These are phyloP conservation scores for Aspergillus steynii DNA, from an alignment of 495 filamentous ascomycete genomes.

Conservation along the genomic window DNA sequence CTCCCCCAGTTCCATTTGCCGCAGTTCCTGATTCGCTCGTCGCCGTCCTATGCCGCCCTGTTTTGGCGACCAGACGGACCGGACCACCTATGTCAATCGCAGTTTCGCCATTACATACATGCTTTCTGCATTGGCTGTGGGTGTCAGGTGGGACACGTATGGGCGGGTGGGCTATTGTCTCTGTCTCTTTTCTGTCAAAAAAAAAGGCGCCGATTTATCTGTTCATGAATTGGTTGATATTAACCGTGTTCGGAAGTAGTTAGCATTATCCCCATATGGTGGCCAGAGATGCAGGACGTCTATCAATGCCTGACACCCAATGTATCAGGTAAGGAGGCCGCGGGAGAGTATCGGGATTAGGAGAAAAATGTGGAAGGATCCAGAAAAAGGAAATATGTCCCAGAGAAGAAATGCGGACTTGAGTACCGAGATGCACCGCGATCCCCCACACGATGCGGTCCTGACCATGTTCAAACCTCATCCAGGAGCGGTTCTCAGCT, in stretches of 20 bases:
- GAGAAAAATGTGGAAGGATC: not conserved
- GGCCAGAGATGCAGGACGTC: not conserved
- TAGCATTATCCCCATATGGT: not conserved
- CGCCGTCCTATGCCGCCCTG: not conserved
- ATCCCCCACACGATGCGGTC: not conserved
- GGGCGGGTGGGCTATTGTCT: not conserved
- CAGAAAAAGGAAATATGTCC: not conserved
- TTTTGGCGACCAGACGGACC: not conserved
- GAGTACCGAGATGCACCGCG: not conserved
- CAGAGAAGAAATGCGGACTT: not conserved
- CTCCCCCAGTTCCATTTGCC: too few species aligned
- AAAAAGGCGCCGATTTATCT: not conserved
- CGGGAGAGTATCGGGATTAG: not conserved
- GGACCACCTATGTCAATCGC: not conserved
- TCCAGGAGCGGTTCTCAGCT: not conserved
- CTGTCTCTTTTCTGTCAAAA: not conserved
- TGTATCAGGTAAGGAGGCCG: slow-evolving; percentile 18
- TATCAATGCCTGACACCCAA: slow-evolving; percentile 19
- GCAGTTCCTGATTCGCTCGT: not conserved
- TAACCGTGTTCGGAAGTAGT: not conserved
- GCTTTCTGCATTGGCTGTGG: not conserved
- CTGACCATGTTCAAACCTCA: not conserved
- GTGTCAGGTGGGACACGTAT: not conserved
- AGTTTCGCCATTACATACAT: not conserved
- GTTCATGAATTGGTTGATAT: not conserved